Conservation (phyloP, 2,329 filamentous ascomycete genomes). For the Botryotinia calthae region DNA sequence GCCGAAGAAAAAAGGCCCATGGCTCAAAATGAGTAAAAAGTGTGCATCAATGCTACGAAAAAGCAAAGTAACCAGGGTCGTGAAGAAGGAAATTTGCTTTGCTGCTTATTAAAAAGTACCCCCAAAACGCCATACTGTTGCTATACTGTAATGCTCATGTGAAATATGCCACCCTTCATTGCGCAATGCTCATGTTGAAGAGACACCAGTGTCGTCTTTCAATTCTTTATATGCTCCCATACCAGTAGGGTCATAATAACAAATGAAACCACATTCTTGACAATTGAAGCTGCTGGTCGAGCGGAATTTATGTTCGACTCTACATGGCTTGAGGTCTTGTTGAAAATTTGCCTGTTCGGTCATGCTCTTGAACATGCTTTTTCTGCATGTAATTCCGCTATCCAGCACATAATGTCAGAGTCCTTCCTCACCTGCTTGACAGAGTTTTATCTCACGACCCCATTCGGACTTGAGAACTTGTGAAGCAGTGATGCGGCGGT, state of each 20-base stretch:
- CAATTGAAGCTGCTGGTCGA: constrained; percentile 19
- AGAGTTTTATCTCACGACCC: constrained; percentile 96
- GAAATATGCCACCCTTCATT: constrained; percentile 15
- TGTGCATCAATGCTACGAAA: background rate
- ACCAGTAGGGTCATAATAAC: constrained; percentile 20
- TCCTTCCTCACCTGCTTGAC: constrained; percentile 94
- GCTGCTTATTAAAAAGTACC: constrained; percentile 8
- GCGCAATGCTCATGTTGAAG: constrained; percentile 19
- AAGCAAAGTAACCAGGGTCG: constrained; percentile 7
- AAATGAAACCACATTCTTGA: constrained; percentile 20
- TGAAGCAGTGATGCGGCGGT: constrained; percentile 87
- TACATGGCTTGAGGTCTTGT: constrained; percentile 17
- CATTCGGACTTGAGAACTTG: constrained; percentile 98
- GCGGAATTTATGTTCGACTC: constrained; percentile 16
- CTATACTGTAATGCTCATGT: constrained; percentile 13
- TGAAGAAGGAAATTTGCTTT: constrained; percentile 3
- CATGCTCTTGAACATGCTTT: constrained; percentile 20
- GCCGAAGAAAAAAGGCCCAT: constrained; percentile 3
- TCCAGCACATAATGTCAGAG: constrained; percentile 53
- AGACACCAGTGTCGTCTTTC: constrained; percentile 19
- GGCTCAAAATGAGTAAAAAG: constrained; percentile 7
- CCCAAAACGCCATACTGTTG: constrained; percentile 20
- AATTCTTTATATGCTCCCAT: constrained; percentile 17
- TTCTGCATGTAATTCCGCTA: constrained; percentile 23
- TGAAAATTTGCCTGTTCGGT: constrained; percentile 22